Conservation (phyloP, 805 yeast genomes). For the Yarrowia keelungensis region DNA sequence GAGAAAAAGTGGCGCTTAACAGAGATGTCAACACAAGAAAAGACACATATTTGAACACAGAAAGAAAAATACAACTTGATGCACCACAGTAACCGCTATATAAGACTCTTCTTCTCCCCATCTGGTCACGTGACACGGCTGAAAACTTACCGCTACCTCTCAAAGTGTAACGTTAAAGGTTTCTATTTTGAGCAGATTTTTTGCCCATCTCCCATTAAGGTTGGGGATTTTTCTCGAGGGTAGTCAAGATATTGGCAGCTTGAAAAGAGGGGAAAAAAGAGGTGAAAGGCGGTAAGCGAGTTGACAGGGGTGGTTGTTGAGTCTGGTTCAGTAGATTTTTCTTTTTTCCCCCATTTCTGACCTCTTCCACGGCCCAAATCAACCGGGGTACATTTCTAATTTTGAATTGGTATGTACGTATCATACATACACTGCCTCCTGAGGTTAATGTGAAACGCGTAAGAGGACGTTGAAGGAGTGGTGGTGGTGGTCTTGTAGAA, state of each 20-base stretch:
- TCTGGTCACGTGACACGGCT: neutral
- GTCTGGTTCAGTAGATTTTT: too few relatives aligned
- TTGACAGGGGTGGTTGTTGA: too few relatives aligned
- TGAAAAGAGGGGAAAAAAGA: neutral
- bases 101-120: too few relatives aligned
- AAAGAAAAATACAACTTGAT: too few relatives aligned
- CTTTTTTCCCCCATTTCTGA: neutral
- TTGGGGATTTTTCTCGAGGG: neutral
- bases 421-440: conserved; percentile 23
- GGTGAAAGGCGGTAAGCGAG: neutral
- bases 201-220: conserved; percentile 9
- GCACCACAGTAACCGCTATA: too few relatives aligned
- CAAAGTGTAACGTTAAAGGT: neutral
- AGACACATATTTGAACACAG: too few relatives aligned
- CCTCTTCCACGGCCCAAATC: too few relatives aligned
- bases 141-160: neutral
- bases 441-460: conserved; percentile 32
- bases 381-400: neutral
- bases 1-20: neutral
- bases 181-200: conserved; percentile 24
- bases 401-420: conserved; percentile 14
- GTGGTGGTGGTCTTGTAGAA: neutral
- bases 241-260: neutral
- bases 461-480: neutral
- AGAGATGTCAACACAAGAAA: too few relatives aligned